phyloP scores from a whole-genome alignment of 805 yeast species.

The Ogataea sp. region DNA sequence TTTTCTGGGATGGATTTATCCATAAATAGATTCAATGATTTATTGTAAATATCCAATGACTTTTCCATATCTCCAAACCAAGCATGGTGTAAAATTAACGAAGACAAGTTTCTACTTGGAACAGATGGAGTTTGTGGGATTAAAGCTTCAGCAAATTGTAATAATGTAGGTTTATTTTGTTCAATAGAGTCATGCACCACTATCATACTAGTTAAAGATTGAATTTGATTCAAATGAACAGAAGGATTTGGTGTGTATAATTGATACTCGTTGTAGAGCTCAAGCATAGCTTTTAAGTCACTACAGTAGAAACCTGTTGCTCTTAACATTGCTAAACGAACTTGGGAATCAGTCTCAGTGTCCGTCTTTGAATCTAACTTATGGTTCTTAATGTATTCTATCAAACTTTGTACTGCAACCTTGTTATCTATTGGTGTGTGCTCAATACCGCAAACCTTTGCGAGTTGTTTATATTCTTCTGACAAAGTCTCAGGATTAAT shows the following conservation, averaged over 20 bases:
- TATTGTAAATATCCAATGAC: slow-evolving; percentile 25
- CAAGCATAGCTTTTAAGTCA: slow-evolving; percentile 15
- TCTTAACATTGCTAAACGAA: slow-evolving; percentile 10
- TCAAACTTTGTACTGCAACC: slow-evolving; percentile 5
- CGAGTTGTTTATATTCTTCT: neutral
- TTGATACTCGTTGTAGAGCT: slow-evolving; percentile 17
- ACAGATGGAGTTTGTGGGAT: slow-evolving; percentile 20
- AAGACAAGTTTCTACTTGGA: slow-evolving; percentile 16
- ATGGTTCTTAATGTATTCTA: slow-evolving; percentile 9
- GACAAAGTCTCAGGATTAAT: neutral
- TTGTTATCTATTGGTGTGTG: neutral
- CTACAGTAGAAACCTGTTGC: slow-evolving; percentile 17
- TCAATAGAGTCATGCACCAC: slow-evolving; percentile 16
- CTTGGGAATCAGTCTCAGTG: neutral
- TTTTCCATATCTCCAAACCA: slow-evolving; percentile 22
- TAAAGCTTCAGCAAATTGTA: slow-evolving; percentile 18
- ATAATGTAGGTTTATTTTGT: slow-evolving; percentile 5
- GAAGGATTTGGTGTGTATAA: slow-evolving; percentile 17
- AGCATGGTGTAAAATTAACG: slow-evolving; percentile 17
- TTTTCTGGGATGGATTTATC: slow-evolving; percentile 9
- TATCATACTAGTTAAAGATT: slow-evolving; percentile 15
- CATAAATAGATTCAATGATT: slow-evolving; percentile 12
- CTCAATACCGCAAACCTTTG: neutral
- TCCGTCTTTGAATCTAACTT: slow-evolving; percentile 8
- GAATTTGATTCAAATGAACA: slow-evolving; percentile 9